Percentiles rank a stretch among this genome's conserved stretches.
phyloP scores from a whole-genome alignment of 768 basidiomycete genomes.

The Artomyces pyxidatus region DNA sequence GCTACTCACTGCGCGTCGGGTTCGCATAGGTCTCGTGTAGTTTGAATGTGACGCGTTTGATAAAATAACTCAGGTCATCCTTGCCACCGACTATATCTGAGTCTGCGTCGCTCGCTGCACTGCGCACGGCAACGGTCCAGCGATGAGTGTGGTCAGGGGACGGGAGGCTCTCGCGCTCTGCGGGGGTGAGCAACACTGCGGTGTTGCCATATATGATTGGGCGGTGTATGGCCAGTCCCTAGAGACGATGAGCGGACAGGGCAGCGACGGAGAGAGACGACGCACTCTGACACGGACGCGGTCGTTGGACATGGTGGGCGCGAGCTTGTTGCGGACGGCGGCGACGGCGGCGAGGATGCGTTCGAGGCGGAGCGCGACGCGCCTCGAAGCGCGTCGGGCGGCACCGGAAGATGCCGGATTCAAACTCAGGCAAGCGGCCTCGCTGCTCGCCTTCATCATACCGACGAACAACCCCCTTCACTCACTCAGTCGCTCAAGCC shows the following conservation, averaged over 20 bases:
- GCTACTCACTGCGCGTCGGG: conserved; percentile 72
- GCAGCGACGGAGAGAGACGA: conserved; percentile 16
- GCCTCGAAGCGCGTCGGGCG: conserved; percentile 30
- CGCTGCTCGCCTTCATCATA: neutral
- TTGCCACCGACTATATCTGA: conserved; percentile 80
- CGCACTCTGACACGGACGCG: conserved; percentile 76
- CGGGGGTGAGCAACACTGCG: conserved; percentile 64
- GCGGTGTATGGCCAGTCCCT: conserved; percentile 84
- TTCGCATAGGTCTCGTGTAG: conserved; percentile 94
- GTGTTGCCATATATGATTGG: conserved; percentile 96
- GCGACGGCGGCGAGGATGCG: no score
- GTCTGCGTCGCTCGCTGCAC: conserved; percentile 68
- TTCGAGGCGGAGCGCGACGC: conserved; percentile 24
- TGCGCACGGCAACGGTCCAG: conserved; percentile 94
- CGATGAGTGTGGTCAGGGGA: conserved; percentile 82
- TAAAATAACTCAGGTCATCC: conserved; percentile 85
- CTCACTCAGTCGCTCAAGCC: conserved; percentile 13
- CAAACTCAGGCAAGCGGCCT: conserved; percentile 19
- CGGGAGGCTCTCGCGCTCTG: conserved; percentile 52
- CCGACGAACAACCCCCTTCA: neutral
- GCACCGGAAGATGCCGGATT: conserved; percentile 24
- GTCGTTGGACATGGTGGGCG: conserved; percentile 50
- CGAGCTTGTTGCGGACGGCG: no score
- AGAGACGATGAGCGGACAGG: conserved; percentile 7
- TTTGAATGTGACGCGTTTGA: conserved; percentile 96